Percentiles rank a stretch among this genome's conserved stretches.
These are phyloP conservation scores for Diaporthe sp. DNA, from an alignment of 2,329 filamentous ascomycete species.

Conservation along the genomic window DNA sequence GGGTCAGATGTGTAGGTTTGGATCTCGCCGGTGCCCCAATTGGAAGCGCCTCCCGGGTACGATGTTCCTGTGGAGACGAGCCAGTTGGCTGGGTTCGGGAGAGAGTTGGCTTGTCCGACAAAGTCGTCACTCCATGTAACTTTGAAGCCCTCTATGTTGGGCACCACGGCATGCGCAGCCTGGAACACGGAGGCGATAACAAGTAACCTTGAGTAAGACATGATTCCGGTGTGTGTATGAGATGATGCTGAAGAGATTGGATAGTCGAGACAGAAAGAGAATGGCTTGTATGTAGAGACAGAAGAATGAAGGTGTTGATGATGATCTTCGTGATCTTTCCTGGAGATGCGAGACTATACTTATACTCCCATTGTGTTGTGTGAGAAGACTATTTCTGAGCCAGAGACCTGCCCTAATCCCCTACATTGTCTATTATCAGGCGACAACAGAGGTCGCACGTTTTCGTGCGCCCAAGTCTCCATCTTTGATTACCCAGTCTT, in stretches of 20 bases:
- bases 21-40: conserved; percentile 21
- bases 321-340: not conserved
- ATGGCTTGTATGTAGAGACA: not conserved
- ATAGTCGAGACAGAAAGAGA: not conserved
- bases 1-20: conserved; percentile 27
- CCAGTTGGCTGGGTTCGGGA: conserved; percentile 17
- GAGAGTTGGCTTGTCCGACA: conserved; percentile 14
- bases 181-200: not conserved
- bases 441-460: not conserved
- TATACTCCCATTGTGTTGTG: not conserved
- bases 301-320: not conserved
- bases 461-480: not conserved
- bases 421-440: not conserved
- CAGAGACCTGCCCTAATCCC: not conserved
- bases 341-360: not conserved
- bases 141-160: conserved; percentile 11
- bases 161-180: conserved; percentile 2
- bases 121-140: conserved; percentile 24
- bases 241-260: not conserved
- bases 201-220: conserved; percentile 22
- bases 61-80: conserved; percentile 7
- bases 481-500: conserved; percentile 10
- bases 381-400: not conserved
- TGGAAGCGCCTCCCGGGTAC: conserved; percentile 1
- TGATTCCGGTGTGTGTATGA: not conserved